phyloP scores from a whole-genome alignment of 768 basidiomycete genomes.

The Terana coerulea region DNA sequence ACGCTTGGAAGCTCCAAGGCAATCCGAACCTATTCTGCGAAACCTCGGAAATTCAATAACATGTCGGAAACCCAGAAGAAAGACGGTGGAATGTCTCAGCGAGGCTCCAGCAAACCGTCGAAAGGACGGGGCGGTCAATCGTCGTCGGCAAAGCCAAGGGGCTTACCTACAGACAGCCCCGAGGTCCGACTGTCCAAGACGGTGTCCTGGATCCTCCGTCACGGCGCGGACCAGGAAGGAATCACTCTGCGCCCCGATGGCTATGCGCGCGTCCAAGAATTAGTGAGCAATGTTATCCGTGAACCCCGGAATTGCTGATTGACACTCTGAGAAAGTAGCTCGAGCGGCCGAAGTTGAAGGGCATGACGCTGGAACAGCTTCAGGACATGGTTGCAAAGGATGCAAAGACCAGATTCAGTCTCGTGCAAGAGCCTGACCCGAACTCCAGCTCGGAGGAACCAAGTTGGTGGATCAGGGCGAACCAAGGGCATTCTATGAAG shows the following conservation, averaged over 20 bases:
- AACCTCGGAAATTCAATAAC: not conserved
- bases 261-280: conserved; percentile 74
- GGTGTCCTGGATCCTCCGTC: conserved; percentile 87
- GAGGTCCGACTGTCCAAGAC: conserved; percentile 80
- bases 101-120: not conserved
- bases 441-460: conserved; percentile 28
- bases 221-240: conserved; percentile 77
- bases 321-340: conserved; percentile 43
- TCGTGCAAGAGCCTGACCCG: conserved; percentile 46
- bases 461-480: conserved; percentile 86
- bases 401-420: conserved; percentile 61
- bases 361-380: conserved; percentile 49
- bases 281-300: conserved; percentile 57
- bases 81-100: not conserved
- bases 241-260: conserved; percentile 80
- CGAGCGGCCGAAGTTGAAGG: conserved; percentile 61
- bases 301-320: conserved; percentile 3
- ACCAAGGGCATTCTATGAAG: conserved; percentile 86
- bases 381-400: conserved; percentile 66
- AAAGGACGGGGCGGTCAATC: too few species aligned
- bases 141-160: conserved; percentile 44
- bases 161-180: conserved; percentile 55
- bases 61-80: not conserved
- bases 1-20: too few species aligned
- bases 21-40: too few species aligned